A percentile compares a stretch with the other conserved stretches of the same genome.
These are phyloP conservation scores for Adansonia digitata DNA, from an alignment of 345 rosid genomes.

Conservation along the genomic window DNA sequence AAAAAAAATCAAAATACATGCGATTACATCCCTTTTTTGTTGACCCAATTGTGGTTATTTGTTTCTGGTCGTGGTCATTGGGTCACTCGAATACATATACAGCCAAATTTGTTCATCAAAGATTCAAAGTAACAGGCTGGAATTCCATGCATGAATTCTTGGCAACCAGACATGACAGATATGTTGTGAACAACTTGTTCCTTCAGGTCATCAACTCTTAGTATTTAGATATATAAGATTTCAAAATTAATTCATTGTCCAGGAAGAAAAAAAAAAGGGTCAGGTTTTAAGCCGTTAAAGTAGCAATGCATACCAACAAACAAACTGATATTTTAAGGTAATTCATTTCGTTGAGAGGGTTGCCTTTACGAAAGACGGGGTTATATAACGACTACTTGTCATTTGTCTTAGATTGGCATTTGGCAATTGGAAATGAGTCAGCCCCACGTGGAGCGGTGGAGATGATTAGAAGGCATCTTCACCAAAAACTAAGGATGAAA, in stretches of 20 bases:
- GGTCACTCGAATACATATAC: neutral
- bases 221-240: neutral
- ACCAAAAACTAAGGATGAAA: neutral
- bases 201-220: neutral
- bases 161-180: neutral
- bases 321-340: too few relatives aligned
- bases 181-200: neutral
- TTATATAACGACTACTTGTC: too few relatives aligned
- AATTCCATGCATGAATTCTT: neutral
- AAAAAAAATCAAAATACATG: too few relatives aligned
- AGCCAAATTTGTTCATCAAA: neutral
- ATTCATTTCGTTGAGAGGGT: too few relatives aligned
- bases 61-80: neutral
- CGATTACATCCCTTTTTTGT: neutral
- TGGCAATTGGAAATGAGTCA: neutral
- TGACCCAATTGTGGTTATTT: neutral
- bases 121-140: neutral
- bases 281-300: too few relatives aligned
- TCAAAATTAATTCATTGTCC: too few relatives aligned
- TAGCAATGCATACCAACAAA: too few relatives aligned
- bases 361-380: too few relatives aligned
- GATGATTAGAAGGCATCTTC: neutral
- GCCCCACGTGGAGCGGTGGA: conserved; percentile 5
- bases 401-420: neutral
- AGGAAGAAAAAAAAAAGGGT: too few relatives aligned